Evolutionary conservation across 2,329 filamentous ascomycete genomes (phyloP).

Genomic region (Paraphoma chrysanthemicola): DNA sequence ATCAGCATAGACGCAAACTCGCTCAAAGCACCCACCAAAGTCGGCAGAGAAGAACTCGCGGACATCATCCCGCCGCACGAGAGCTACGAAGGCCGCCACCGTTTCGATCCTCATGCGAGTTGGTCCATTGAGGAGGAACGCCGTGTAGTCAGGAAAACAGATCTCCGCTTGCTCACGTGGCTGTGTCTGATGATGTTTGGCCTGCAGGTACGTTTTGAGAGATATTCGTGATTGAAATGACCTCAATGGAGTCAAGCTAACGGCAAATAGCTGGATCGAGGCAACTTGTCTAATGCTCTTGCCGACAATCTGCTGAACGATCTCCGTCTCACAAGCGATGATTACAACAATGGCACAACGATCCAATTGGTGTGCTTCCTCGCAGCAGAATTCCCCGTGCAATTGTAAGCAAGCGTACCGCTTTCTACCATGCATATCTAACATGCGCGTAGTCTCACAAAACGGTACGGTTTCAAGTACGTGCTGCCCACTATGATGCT

Average conservation of each 20-base stretch:
- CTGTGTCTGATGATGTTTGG: slow-evolving; percentile 55
- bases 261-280: slow-evolving; percentile 54
- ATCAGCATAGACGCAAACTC: slow-evolving; percentile 34
- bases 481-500: slow-evolving; percentile 54
- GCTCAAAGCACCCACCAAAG: slow-evolving; percentile 28
- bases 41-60: slow-evolving; percentile 37
- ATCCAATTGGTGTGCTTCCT: slow-evolving; percentile 86
- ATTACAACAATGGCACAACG: slow-evolving; percentile 47
- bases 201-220: not conserved
- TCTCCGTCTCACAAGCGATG: slow-evolving; percentile 37
- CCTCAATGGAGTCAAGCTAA: not conserved
- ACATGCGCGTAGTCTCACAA: slow-evolving; percentile 49
- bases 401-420: not conserved
- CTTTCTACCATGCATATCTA: not conserved
- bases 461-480: slow-evolving; percentile 51
- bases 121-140: slow-evolving; percentile 66
- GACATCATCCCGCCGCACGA: slow-evolving; percentile 53
- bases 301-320: slow-evolving; percentile 40
- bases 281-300: slow-evolving; percentile 48
- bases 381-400: slow-evolving; percentile 52
- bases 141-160: slow-evolving; percentile 59
- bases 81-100: slow-evolving; percentile 60
- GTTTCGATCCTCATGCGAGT: slow-evolving; percentile 61
- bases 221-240: not conserved
- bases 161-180: slow-evolving; percentile 35